Evolutionary conservation across 257 asterid genomes (phyloP).

Genomic region (Plantago ovata): DNA sequence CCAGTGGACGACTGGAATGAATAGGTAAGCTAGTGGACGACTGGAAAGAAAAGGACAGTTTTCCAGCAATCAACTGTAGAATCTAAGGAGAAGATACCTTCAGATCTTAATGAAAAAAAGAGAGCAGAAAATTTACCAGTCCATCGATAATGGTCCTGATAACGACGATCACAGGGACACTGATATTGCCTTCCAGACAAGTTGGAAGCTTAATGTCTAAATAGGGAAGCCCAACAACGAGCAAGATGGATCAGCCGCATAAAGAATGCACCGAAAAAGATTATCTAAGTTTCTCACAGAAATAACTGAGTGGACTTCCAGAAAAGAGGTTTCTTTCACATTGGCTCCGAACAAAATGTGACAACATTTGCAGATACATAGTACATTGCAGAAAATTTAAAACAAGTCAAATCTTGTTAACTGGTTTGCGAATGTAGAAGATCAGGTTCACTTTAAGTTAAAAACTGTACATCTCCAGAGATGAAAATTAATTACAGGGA

Average conservation of each 20-base stretch:
- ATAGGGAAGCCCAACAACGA: too few relatives aligned
- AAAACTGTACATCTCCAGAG: slow-evolving; percentile 63
- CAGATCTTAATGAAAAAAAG: slow-evolving; percentile 15
- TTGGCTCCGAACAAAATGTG: slow-evolving; percentile 47
- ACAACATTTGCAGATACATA: slow-evolving; percentile 58
- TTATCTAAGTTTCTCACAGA: slow-evolving; percentile 29
- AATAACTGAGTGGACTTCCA: slow-evolving; percentile 29
- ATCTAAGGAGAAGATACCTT: slow-evolving; percentile 17
- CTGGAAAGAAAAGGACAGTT: too few relatives aligned
- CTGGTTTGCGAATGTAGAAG: slow-evolving; percentile 52
- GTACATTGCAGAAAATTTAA: slow-evolving; percentile 61
- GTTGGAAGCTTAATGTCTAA: too few relatives aligned
- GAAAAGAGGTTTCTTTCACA: slow-evolving; percentile 36
- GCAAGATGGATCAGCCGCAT: slow-evolving; percentile 20
- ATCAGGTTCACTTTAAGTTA: slow-evolving; percentile 34
- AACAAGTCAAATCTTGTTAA: slow-evolving; percentile 51
- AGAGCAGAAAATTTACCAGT: slow-evolving; percentile 10
- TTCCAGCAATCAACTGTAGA: slow-evolving; percentile 10
- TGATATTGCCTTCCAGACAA: too few relatives aligned
- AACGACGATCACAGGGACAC: not conserved
- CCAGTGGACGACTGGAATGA: too few relatives aligned
- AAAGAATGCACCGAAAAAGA: slow-evolving; percentile 21
- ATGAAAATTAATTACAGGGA: slow-evolving; percentile 72
- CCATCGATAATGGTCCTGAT: slow-evolving; percentile 1
- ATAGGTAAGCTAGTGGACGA: too few relatives aligned